Base-by-base conservation (phyloP, 192 early-diverging fungal genomes). In the Entophlyctis helioformis region DNA sequence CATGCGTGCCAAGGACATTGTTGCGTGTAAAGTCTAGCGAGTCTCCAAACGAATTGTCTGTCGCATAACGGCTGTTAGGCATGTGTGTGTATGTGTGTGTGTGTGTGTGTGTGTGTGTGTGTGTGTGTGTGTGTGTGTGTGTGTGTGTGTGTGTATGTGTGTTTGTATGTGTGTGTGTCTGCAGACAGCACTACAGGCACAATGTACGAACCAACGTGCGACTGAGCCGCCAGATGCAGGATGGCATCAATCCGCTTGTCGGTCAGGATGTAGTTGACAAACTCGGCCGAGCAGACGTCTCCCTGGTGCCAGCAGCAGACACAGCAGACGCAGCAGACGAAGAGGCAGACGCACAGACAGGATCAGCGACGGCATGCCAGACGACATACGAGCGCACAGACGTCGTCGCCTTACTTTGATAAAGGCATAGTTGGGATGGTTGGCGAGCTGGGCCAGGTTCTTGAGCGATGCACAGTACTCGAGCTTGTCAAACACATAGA, bases 1-100 rank as follows among this genome's bases (percentile, higher is more conserved):
- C 81, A 54, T 88, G 86, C 19, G 86, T 85, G 33, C 86, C 86
- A 49, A 88, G 56, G 22, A 88, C 76, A 67, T 88, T 88, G 50
- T 74, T 85, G 23, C 61, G 58, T 3, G 82, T 86, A 41, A 86
- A 88, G 41, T 82, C 81, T 37, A 83, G 76, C 7, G 86, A 86
- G 51, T 85, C 72, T 7, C 80, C 81, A 66, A 88, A 88, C 23
- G 86, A 88, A 55, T 85, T 84, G 58, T 88, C 69, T 64, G 12
- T 44, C 43, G 10, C n/a, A n/a, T n/a, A n/a, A n/a, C n/a, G n/a
- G n/a, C n/a, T n/a, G n/a, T n/a, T n/a, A n/a, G n/a, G n/a, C n/a
- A n/a, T n/a, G n/a, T n/a, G n/a, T n/a, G n/a, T n/a, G n/a, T n/a
- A n/a, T n/a, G n/a, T n/a, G n/a, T n/a, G n/a, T n/a, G n/a, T n/a